phyloP scores from a whole-genome alignment of 1,284 basidiomycete species.

The Tetrapyrgos nigripes region DNA sequence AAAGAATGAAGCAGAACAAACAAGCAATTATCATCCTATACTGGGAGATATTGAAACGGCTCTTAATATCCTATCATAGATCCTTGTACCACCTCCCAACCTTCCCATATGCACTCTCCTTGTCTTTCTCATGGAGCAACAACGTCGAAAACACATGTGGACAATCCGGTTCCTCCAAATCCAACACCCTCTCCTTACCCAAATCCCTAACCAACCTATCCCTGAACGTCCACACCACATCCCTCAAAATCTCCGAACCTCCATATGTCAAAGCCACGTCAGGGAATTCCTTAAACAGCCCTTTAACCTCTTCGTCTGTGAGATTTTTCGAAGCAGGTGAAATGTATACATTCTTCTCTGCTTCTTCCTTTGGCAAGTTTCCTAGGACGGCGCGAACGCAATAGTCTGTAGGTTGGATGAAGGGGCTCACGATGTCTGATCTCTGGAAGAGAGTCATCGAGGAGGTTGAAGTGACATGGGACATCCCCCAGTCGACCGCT shows the following conservation, averaged over 20 bases:
- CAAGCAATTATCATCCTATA: no score
- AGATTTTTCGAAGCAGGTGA: background rate
- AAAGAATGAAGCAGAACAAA: no score
- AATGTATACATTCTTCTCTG: background rate
- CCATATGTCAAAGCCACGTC: background rate
- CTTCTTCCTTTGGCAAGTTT: background rate
- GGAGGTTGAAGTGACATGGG: background rate
- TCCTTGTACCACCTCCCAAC: background rate
- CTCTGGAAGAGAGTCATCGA: background rate
- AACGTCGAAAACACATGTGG: background rate
- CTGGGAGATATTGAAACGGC: no score
- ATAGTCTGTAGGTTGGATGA: background rate
- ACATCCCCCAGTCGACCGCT: slow-evolving; percentile 41
- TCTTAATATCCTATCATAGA: no score
- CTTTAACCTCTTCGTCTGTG: background rate
- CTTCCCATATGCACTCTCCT: background rate
- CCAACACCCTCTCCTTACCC: background rate
- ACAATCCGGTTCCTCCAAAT: background rate
- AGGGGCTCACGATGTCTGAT: background rate
- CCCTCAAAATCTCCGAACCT: background rate
- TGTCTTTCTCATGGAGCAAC: background rate
- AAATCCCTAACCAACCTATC: background rate
- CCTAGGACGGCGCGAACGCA: background rate
- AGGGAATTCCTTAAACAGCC: background rate
- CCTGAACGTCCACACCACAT: background rate